Evolutionary conservation across 306 rosid genomes (phyloP), one percentile per base, ranked within the genome.

Genomic region (Phaseolus lunatus): DNA sequence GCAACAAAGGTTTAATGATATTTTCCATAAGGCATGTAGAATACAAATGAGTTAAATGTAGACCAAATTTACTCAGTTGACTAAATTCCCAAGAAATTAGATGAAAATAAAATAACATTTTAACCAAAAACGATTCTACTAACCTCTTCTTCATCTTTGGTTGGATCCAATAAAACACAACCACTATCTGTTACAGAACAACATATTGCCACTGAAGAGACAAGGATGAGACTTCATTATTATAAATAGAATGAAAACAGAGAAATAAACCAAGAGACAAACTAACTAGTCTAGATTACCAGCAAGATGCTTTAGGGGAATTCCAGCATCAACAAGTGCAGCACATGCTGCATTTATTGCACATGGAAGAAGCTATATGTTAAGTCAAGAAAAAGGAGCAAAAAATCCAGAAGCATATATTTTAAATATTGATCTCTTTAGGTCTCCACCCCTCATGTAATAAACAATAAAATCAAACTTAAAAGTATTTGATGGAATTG

Each of bases 331-430:
- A 9, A 95, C 93, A 66, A 92, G 88, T 43, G 98, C 96, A 80
- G 97, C 96, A 20, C 98, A 90, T 65, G 97, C 90, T 5, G 97
- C 96, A 84, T 95, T 95, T 64, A 95, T 90, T 75, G 97, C 97
- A 84, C 97, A 92, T 43, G 97, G 96, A 67, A 95, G 91, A 77
- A 95, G 97, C 97, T 92, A 85, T 44, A 69, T 39, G 94, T n/a
- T 41, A 66, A 27, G 94, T 90, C 85, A 90, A 90, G 96, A 62
- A 78, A 78, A 76, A 76, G 53, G 49, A 41, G 57, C 24, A 71
- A 76, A 72, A 16, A 35, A 72, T 76, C 68, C 71, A 59, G 47
- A 79, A 76, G 24, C 76, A 64, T 37, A 69, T 70, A 49, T 57
- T 70, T 69, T 29, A 72, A 63, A 57, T 49, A 62, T 22, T 26